Evolutionary conservation across 108 stramenopile genomes (phyloP).

Genomic region (Bacterosira constricta): DNA sequence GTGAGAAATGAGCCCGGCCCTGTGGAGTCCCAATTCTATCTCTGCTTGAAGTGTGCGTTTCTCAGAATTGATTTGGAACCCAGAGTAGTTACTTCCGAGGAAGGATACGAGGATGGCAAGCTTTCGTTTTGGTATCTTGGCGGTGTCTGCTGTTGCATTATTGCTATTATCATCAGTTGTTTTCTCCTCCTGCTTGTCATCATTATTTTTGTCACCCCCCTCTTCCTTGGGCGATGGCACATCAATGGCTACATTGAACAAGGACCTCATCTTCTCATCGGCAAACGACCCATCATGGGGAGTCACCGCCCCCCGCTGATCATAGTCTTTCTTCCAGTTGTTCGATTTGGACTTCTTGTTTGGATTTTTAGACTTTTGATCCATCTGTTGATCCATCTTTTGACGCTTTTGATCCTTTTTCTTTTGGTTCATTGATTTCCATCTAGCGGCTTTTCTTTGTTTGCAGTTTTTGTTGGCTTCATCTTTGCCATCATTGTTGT

Average conservation of each 20-base stretch:
- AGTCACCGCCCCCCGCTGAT: slow-evolving; percentile 12
- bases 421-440: background rate
- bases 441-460: background rate
- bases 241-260: slow-evolving; percentile 45
- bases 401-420: no score
- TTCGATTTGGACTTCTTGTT: background rate
- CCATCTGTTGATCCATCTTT: background rate
- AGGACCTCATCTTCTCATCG: slow-evolving; percentile 52
- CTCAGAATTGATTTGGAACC: slow-evolving; percentile 90
- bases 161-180: background rate
- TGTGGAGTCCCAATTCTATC: slow-evolving; percentile 86
- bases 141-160: background rate
- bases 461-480: background rate
- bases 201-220: background rate
- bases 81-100: slow-evolving; percentile 77
- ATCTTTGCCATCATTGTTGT: background rate
- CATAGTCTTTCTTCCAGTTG: background rate
- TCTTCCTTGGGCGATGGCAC: background rate
- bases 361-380: background rate
- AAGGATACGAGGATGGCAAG: slow-evolving; percentile 77
- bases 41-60: slow-evolving; percentile 90
- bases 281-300: slow-evolving; percentile 81
- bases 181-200: background rate
- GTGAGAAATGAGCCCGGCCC: slow-evolving; percentile 64
- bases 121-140: slow-evolving; percentile 51